phyloP scores from a whole-genome alignment of 2,329 filamentous ascomycete species.

The Phaeosphaeriaceae sp. region DNA sequence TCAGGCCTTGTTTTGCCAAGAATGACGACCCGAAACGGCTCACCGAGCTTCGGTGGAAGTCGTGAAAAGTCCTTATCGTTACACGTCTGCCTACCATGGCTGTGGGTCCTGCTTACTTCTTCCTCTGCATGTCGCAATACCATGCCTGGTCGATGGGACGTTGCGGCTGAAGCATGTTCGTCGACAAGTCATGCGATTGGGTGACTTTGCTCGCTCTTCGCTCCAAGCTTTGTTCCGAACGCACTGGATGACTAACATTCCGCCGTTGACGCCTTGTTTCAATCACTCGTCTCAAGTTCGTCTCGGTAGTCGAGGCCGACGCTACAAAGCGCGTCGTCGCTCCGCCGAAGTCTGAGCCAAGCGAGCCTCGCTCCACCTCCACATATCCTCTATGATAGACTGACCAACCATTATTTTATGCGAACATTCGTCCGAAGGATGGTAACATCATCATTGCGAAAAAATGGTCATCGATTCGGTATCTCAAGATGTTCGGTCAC shows the following conservation, averaged over 20 bases:
- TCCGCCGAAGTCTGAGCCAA: no score
- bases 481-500: neutral
- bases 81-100: neutral
- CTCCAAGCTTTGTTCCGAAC: neutral
- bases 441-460: neutral
- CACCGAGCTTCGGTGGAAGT: neutral
- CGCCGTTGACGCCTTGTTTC: neutral
- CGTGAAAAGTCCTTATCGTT: neutral
- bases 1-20: neutral
- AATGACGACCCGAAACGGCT: neutral
- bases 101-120: neutral
- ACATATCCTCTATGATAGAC: neutral
- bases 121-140: neutral
- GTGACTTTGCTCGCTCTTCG: neutral
- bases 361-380: neutral
- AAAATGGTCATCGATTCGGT: neutral
- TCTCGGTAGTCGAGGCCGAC: no score
- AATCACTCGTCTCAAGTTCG: neutral
- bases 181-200: neutral
- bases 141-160: neutral
- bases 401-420: neutral
- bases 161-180: neutral
- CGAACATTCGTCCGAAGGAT: neutral
- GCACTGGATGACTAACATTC: neutral
- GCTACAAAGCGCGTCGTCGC: no score